Evolutionary conservation across 2,329 filamentous ascomycete species (phyloP).

Genomic region (Fusarium bactridioides): DNA sequence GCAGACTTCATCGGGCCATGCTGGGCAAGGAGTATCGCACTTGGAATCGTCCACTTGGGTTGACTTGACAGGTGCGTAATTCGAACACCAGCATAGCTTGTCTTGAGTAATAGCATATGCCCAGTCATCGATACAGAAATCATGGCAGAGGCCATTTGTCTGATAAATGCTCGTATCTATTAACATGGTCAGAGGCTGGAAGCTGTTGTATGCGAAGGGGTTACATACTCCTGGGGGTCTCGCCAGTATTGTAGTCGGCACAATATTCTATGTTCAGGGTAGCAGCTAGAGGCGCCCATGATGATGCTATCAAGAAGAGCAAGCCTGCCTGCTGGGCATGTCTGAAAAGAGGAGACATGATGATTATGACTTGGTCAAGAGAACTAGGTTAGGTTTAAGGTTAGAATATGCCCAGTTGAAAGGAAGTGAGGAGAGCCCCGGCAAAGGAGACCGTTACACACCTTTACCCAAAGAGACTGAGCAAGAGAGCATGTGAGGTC

Average conservation of each 20-base stretch:
- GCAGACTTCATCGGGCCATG: conserved; percentile 72
- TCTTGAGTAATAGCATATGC: conserved; percentile 75
- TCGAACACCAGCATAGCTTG: conserved; percentile 76
- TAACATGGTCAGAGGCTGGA: background rate
- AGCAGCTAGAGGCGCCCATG: conserved; percentile 33
- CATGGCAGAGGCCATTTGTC: conserved; percentile 73
- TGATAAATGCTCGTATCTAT: conserved; percentile 66
- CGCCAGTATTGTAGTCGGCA: conserved; percentile 49
- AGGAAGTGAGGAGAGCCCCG: background rate
- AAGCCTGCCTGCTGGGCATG: conserved; percentile 31
- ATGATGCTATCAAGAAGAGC: conserved; percentile 38
- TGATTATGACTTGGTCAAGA: conserved; percentile 21
- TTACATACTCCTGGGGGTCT: conserved; percentile 44
- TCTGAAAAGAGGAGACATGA: conserved; percentile 35
- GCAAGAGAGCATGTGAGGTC: conserved; percentile 25
- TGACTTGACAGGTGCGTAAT: conserved; percentile 65
- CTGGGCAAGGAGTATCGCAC: conserved; percentile 71
- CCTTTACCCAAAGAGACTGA: conserved; percentile 33
- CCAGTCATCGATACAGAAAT: conserved; percentile 64
- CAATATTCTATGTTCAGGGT: conserved; percentile 47
- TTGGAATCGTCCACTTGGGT: conserved; percentile 50
- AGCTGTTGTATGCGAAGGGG: background rate
- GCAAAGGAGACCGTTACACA: conserved; percentile 18
- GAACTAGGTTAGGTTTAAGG: background rate
- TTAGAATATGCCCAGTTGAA: conserved; percentile 15